phyloP scores from a whole-genome alignment of 1,139 yeast species.

The Arxiozyma slooffiae region DNA sequence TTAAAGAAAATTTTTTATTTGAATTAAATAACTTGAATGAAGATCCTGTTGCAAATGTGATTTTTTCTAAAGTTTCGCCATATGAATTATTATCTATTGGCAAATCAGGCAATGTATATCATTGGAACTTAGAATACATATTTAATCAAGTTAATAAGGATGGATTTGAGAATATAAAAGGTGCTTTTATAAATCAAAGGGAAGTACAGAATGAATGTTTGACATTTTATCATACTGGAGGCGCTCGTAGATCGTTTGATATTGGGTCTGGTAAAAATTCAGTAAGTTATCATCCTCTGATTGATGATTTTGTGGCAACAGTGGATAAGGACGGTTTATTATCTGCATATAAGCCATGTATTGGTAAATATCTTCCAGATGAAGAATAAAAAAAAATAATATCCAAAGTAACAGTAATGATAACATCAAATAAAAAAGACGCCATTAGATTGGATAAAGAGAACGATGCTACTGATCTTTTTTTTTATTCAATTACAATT shows the following conservation, averaged over 20 bases:
- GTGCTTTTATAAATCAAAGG: slow-evolving; percentile 11
- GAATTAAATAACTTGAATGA: slow-evolving; percentile 19
- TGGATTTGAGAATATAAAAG: slow-evolving; percentile 12
- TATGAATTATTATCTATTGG: slow-evolving; percentile 25
- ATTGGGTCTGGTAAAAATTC: slow-evolving; percentile 15
- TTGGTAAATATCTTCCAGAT: slow-evolving; percentile 16
- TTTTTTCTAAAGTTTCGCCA: slow-evolving; percentile 20
- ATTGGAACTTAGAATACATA: slow-evolving; percentile 25
- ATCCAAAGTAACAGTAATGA: background rate
- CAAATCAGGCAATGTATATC: slow-evolving; percentile 26
- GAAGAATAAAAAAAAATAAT: slow-evolving; percentile 6
- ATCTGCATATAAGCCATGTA: slow-evolving; percentile 26
- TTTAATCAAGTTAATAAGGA: slow-evolving; percentile 13
- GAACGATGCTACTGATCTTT: no score
- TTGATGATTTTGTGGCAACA: slow-evolving; percentile 22
- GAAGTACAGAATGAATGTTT: slow-evolving; percentile 20
- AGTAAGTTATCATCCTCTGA: slow-evolving; percentile 21
- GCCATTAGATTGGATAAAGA: background rate
- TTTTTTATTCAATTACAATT: background rate
- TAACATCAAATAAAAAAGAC: background rate
- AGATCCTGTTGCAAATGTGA: slow-evolving; percentile 22
- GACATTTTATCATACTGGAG: slow-evolving; percentile 28
- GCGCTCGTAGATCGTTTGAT: slow-evolving; percentile 22
- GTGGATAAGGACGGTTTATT: slow-evolving; percentile 26
- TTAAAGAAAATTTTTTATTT: slow-evolving; percentile 12